phyloP scores from a whole-genome alignment of 345 rosid species.

The Aquilaria malaccensis region DNA sequence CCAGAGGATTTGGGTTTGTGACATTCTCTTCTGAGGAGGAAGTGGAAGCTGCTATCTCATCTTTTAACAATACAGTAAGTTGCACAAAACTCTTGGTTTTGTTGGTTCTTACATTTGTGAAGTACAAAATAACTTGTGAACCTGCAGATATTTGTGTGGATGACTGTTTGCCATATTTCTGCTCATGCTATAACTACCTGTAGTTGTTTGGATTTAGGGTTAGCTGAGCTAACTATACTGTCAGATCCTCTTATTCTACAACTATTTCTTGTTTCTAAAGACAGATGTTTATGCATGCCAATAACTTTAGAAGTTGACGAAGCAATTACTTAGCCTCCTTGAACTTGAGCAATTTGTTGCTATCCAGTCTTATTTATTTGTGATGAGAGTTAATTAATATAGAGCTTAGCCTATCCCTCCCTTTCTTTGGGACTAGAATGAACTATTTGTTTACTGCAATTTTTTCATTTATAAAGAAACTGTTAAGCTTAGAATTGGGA shows the following conservation, averaged over 20 bases:
- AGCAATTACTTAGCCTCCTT: no score
- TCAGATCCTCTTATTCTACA: neutral
- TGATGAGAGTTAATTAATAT: no score
- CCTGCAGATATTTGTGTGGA: neutral
- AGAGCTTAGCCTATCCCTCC: no score
- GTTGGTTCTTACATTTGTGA: neutral
- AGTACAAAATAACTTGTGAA: neutral
- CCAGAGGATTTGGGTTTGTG: constrained; percentile 79
- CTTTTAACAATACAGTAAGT: constrained; percentile 75
- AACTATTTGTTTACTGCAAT: no score
- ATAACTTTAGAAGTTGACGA: no score
- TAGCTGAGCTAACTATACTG: neutral
- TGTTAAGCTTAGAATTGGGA: no score
- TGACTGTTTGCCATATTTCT: neutral
- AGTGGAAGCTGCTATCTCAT: constrained; percentile 62
- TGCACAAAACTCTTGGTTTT: constrained; percentile 6
- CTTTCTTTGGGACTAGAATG: no score
- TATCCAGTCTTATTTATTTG: no score
- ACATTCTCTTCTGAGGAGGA: constrained; percentile 78
- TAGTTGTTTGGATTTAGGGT: neutral
- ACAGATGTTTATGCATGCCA: neutral
- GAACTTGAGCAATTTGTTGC: no score
- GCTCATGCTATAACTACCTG: neutral
- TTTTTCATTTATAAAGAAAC: no score
- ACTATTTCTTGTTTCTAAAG: neutral